phyloP scores from a whole-genome alignment of 2,329 filamentous ascomycete species.

The Sporothrix protearum region DNA sequence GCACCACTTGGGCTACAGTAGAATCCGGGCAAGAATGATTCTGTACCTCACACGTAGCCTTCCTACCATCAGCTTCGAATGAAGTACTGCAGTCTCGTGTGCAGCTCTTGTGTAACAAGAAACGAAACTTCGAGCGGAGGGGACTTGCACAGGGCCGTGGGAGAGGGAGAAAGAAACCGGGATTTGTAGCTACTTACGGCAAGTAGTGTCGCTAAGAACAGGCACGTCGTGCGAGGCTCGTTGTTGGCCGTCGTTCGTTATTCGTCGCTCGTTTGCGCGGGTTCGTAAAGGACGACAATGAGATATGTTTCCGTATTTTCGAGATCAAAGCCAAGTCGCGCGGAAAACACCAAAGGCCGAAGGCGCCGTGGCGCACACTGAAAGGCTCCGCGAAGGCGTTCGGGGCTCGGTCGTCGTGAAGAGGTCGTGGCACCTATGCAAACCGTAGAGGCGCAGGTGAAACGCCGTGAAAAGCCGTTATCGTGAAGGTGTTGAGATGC shows the following conservation, averaged over 20 bases:
- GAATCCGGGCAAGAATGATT: neutral
- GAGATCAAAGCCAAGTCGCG: neutral
- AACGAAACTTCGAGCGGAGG: neutral
- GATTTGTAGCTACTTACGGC: neutral
- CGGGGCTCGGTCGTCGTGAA: neutral
- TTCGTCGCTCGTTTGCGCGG: neutral
- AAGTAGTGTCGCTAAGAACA: neutral
- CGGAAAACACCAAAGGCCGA: neutral
- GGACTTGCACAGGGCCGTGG: neutral
- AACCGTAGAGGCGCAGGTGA: neutral
- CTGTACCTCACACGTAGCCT: neutral
- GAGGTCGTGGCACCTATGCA: neutral
- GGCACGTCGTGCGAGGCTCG: neutral
- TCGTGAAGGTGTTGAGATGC: neutral
- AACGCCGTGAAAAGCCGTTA: neutral
- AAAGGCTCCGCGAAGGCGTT: neutral
- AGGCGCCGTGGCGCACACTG: neutral
- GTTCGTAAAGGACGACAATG: neutral
- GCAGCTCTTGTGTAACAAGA: slow-evolving; percentile 1
- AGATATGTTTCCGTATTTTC: neutral
- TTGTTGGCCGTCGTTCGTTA: neutral
- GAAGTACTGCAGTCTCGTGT: neutral
- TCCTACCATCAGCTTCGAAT: neutral
- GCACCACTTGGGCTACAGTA: neutral
- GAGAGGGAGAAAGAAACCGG: neutral